A percentile compares a stretch with the other conserved stretches of the same genome.
phyloP scores from a whole-genome alignment of 2,329 filamentous ascomycete species.

The Harringtonia lauricola region DNA sequence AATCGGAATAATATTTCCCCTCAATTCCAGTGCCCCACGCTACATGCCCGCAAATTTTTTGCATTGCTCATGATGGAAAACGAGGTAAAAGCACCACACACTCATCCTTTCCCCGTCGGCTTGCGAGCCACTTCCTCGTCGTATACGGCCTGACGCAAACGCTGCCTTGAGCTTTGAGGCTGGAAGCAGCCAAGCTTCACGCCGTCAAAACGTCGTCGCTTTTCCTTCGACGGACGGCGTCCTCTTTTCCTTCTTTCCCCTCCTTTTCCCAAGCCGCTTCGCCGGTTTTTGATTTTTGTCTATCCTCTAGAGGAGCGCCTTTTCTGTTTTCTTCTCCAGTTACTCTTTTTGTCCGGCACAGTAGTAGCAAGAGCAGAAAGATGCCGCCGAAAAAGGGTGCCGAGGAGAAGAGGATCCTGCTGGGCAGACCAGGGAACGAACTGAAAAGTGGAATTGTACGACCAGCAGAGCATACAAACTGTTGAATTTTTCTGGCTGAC shows the following conservation, averaged over 20 bases:
- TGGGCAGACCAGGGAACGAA: slow-evolving; percentile 94
- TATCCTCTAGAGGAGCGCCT: too few relatives aligned
- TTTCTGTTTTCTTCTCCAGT: slow-evolving; percentile 30
- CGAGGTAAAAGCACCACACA: background rate
- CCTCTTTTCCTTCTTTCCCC: slow-evolving; percentile 12
- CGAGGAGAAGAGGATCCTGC: slow-evolving; percentile 89
- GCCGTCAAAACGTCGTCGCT: slow-evolving; percentile 28
- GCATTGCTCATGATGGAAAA: too few relatives aligned
- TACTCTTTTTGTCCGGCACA: background rate
- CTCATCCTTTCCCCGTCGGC: slow-evolving; percentile 10
- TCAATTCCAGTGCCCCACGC: too few relatives aligned
- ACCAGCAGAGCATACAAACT: too few relatives aligned
- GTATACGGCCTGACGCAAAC: background rate
- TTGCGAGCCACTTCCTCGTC: too few relatives aligned
- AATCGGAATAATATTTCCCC: too few relatives aligned
- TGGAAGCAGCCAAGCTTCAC: slow-evolving; percentile 6
- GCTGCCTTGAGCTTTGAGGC: slow-evolving; percentile 4
- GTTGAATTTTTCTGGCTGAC: slow-evolving; percentile 5
- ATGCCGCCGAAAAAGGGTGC: slow-evolving; percentile 95
- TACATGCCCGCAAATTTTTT: background rate
- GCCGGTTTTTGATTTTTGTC: background rate
- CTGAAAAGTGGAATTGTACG: slow-evolving; percentile 98
- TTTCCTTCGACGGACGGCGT: slow-evolving; percentile 19
- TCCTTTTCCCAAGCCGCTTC: slow-evolving; percentile 28
- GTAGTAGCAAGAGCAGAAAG: slow-evolving; percentile 39